Percentiles rank a stretch among this genome's conserved stretches.
These are phyloP conservation scores for Posidonia oceanica DNA, from an alignment of 116 monocot genomes.

Conservation along the genomic window DNA sequence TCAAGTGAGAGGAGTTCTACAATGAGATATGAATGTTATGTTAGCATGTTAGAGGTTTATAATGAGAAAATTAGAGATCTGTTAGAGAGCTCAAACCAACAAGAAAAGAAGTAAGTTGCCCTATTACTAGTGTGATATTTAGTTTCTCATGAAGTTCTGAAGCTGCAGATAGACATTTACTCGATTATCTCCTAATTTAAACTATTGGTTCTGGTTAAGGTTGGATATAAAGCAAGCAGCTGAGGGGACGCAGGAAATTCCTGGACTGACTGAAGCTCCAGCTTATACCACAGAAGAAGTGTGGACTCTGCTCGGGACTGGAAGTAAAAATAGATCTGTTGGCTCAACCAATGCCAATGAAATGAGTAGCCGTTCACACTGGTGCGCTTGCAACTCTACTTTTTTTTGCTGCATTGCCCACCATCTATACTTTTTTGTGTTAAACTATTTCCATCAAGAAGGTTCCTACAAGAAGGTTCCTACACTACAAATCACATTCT, in stretches of 20 bases:
- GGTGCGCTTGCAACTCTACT: conserved; percentile 18
- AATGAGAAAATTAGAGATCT: conserved; percentile 92
- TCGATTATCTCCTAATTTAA: not conserved
- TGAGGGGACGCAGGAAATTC: conserved; percentile 84
- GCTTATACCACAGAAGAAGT: conserved; percentile 41
- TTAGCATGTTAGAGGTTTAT: conserved; percentile 91
- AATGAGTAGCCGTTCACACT: conserved; percentile 90
- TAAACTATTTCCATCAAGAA: too few relatives aligned
- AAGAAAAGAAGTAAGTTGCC: conserved; percentile 44
- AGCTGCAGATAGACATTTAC: not conserved
- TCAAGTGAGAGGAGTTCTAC: conserved; percentile 28
- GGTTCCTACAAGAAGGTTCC: too few relatives aligned
- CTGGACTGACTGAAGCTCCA: conserved; percentile 66
- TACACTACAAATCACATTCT: too few relatives aligned
- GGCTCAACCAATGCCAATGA: conserved; percentile 91
- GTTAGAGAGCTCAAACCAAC: conserved; percentile 30
- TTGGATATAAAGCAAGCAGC: conserved; percentile 85
- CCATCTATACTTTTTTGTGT: not conserved
- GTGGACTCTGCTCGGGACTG: conserved; percentile 66
- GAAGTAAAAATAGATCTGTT: conserved; percentile 69
- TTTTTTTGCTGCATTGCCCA: not conserved
- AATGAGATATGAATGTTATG: conserved; percentile 48
- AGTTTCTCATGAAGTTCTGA: too few relatives aligned
- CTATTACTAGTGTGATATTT: too few relatives aligned
- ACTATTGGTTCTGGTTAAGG: conserved; percentile 18